These are phyloP conservation scores for Hirsutella rhossiliensis DNA, from an alignment of 2,329 filamentous ascomycete genomes.

Conservation along the genomic window DNA sequence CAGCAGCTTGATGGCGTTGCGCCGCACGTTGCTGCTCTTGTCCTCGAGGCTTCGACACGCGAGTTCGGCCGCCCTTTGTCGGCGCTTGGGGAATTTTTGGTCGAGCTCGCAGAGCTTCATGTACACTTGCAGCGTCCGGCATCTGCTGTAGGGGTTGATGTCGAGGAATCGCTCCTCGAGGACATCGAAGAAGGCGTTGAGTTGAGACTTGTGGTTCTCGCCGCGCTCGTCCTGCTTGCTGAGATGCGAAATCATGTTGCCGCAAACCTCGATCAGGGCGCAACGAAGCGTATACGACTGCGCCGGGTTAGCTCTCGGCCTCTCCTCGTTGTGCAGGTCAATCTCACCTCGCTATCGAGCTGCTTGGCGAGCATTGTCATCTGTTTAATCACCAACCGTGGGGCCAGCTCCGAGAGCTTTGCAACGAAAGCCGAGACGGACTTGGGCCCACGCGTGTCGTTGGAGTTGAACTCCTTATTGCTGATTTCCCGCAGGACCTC, in stretches of 20 bases:
- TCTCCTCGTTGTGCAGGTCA: background rate
- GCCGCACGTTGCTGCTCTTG: slow-evolving; percentile 93
- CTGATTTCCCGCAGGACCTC: slow-evolving; percentile 89
- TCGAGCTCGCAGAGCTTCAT: slow-evolving; percentile 87
- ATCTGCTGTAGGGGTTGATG: slow-evolving; percentile 91
- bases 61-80: slow-evolving; percentile 77
- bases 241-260: slow-evolving; percentile 83
- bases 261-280: slow-evolving; percentile 91
- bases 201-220: slow-evolving; percentile 87
- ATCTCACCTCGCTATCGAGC: slow-evolving; percentile 72
- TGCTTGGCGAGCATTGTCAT: slow-evolving; percentile 93
- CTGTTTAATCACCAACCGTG: slow-evolving; percentile 89
- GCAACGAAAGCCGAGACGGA: slow-evolving; percentile 90
- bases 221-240: slow-evolving; percentile 84
- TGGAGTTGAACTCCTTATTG: slow-evolving; percentile 96
- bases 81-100: slow-evolving; percentile 85
- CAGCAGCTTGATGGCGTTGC: slow-evolving; percentile 89
- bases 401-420: slow-evolving; percentile 84
- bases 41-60: slow-evolving; percentile 86
- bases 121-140: slow-evolving; percentile 85
- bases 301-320: background rate
- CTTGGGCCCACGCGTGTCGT: slow-evolving; percentile 89
- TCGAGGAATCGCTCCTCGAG: slow-evolving; percentile 93
- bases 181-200: slow-evolving; percentile 95
- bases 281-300: slow-evolving; percentile 87